Conservation (phyloP, 1,284 basidiomycete genomes). For the Irpex sp. region DNA sequence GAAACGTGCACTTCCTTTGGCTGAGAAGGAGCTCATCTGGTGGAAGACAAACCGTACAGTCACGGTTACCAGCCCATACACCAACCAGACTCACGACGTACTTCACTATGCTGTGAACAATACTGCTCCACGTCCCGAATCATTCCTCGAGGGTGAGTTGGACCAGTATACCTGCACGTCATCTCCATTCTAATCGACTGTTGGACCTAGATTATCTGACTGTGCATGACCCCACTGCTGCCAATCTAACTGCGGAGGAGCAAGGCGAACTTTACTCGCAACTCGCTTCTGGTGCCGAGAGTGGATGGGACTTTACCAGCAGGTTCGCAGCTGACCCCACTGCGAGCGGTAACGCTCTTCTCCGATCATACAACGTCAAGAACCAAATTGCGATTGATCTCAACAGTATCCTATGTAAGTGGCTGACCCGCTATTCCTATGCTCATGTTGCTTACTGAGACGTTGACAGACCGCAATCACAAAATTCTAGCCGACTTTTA, state of each 20-base stretch:
- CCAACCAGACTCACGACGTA: slow-evolving; percentile 61
- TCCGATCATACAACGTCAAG: slow-evolving; percentile 72
- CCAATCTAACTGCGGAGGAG: slow-evolving; percentile 58
- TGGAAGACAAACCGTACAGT: slow-evolving; percentile 78
- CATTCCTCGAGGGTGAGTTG: slow-evolving; percentile 52
- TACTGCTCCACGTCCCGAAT: slow-evolving; percentile 87
- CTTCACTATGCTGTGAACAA: slow-evolving; percentile 78
- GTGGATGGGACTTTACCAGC: slow-evolving; percentile 54
- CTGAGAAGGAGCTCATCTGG: slow-evolving; percentile 79
- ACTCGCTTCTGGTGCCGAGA: slow-evolving; percentile 85
- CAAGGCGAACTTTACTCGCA: slow-evolving; percentile 79
- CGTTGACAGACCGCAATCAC: slow-evolving; percentile 26
- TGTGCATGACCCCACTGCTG: slow-evolving; percentile 56
- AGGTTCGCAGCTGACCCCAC: slow-evolving; percentile 48
- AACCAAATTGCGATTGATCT: slow-evolving; percentile 75
- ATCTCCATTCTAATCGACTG: slow-evolving; percentile 14
- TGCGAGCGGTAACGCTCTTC: slow-evolving; percentile 43
- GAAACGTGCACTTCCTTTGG: slow-evolving; percentile 58
- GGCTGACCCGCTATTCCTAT: not conserved
- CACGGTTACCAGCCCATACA: slow-evolving; percentile 72
- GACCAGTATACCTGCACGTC: not conserved
- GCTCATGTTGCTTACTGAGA: not conserved
- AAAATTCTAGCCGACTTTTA: slow-evolving; percentile 66
- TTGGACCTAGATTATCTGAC: slow-evolving; percentile 67
- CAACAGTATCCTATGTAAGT: slow-evolving; percentile 82